Evolutionary conservation across 306 rosid genomes (phyloP).

Genomic region (Lathyrus tuberosus): DNA sequence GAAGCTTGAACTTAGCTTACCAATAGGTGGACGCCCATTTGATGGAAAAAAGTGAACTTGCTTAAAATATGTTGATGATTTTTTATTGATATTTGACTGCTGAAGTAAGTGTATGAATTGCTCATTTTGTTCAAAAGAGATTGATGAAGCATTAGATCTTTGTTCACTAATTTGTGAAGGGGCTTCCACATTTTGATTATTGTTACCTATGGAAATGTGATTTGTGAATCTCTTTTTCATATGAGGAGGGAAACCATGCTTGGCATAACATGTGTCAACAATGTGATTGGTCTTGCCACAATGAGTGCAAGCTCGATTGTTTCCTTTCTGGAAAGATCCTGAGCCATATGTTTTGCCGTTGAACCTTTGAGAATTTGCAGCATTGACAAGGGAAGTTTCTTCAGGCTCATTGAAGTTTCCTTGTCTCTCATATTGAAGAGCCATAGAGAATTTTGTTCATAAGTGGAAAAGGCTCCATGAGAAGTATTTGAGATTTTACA

Average conservation of each 20-base stretch:
- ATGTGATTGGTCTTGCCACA: not conserved
- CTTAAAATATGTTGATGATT: not conserved
- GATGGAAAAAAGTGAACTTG: not conserved
- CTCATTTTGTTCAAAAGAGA: not conserved
- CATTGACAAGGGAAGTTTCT: too few relatives aligned
- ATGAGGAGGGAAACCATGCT: not conserved
- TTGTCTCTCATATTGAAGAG: not conserved
- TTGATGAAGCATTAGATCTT: too few relatives aligned
- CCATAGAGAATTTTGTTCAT: not conserved
- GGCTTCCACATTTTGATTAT: too few relatives aligned
- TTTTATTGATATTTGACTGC: not conserved
- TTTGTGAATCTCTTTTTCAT: too few relatives aligned
- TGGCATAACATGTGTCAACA: too few relatives aligned
- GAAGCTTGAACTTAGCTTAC: not conserved
- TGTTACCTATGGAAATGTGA: not conserved
- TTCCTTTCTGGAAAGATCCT: too few relatives aligned
- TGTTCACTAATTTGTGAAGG: too few relatives aligned
- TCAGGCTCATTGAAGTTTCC: not conserved
- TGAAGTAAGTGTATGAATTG: too few relatives aligned
- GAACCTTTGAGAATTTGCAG: too few relatives aligned
- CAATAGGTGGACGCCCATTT: not conserved
- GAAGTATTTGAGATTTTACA: too few relatives aligned
- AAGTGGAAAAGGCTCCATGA: not conserved
- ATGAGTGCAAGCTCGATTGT: not conserved
- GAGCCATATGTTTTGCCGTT: too few relatives aligned